These are phyloP conservation scores for Diplogelasinospora grovesii DNA, from an alignment of 495 filamentous ascomycete genomes.

Conservation along the genomic window DNA sequence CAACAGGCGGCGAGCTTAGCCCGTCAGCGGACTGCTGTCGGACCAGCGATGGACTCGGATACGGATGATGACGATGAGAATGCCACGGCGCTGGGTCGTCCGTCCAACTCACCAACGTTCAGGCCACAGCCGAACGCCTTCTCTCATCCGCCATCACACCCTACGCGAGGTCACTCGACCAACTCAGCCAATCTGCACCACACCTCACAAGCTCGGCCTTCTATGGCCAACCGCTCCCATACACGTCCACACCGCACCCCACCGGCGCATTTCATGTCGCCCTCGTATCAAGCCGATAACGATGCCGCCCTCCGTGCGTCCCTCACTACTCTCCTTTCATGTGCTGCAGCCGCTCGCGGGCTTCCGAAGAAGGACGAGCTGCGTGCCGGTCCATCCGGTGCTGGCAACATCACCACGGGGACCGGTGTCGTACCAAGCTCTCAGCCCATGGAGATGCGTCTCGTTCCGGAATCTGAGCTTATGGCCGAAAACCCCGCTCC, in stretches of 20 bases:
- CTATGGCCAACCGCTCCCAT: constrained; percentile 33
- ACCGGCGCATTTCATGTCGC: constrained; percentile 61
- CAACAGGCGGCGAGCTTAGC: constrained; percentile 21
- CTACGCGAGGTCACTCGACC: constrained; percentile 43
- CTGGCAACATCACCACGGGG: constrained; percentile 9
- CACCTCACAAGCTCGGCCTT: constrained; percentile 29
- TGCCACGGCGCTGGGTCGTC: constrained; percentile 66
- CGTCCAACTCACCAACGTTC: constrained; percentile 53
- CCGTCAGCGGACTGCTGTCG: constrained; percentile 15
- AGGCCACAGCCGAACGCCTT: constrained; percentile 87
- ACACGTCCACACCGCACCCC: constrained; percentile 41
- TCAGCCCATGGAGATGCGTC: constrained; percentile 50
- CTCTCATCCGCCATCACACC: constrained; percentile 67
- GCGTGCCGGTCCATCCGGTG: constrained; percentile 17
- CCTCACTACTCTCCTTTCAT: constrained; percentile 88
- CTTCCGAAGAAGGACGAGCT: constrained; percentile 56
- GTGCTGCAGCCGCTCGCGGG: constrained; percentile 79
- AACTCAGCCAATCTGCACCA: constrained; percentile 38
- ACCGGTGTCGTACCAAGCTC: constrained; percentile 37
- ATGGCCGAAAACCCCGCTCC: constrained; percentile 37
- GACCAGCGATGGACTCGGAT: constrained; percentile 17
- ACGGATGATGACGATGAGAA: constrained; percentile 62
- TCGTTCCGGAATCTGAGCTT: constrained; percentile 72
- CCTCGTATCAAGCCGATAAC: constrained; percentile 76
- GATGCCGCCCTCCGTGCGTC: constrained; percentile 90